Percentiles rank a stretch among this genome's conserved stretches.
phyloP scores from a whole-genome alignment of 768 basidiomycete genomes.

The Phaeotremella skinneri region DNA sequence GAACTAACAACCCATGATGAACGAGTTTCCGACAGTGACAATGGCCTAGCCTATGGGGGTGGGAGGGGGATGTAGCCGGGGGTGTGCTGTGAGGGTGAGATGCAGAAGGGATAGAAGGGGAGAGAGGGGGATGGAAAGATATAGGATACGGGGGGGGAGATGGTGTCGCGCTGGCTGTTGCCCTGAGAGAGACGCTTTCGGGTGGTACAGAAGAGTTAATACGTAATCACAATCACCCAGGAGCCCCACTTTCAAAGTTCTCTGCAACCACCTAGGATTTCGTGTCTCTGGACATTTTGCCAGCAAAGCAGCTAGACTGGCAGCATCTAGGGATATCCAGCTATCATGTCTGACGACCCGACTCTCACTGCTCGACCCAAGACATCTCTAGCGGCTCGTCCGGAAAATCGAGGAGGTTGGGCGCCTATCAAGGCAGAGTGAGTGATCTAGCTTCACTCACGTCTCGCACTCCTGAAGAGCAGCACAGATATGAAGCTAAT shows the following conservation, averaged over 20 bases:
- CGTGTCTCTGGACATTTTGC: no score
- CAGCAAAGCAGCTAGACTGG: no score
- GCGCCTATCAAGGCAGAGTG: conserved; percentile 50
- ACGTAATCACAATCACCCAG: no score
- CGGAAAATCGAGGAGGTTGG: conserved; percentile 23
- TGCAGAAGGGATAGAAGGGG: conserved; percentile 9
- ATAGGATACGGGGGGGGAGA: conserved; percentile 2
- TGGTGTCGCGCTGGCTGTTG: not conserved
- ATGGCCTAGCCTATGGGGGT: not conserved
- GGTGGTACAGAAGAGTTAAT: no score
- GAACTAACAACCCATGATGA: conserved; percentile 38
- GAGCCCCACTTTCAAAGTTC: no score
- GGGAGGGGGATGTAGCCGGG: conserved; percentile 14
- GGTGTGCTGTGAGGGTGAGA: conserved; percentile 5
- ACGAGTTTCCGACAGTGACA: conserved; percentile 13
- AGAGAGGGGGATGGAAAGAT: conserved; percentile 12
- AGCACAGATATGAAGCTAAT: no score
- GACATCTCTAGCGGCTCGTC: conserved; percentile 19
- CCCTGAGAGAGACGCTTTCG: no score
- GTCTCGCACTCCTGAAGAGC: not conserved
- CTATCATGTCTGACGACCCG: conserved; percentile 20
- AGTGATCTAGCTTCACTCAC: conserved; percentile 10
- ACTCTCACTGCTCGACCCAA: conserved; percentile 32
- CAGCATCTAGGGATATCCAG: no score
- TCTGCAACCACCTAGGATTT: no score